A percentile compares a stretch with the other conserved stretches of the same genome.
Evolutionary conservation across 768 basidiomycete species (phyloP).

Genomic region (Paxillus involutus): DNA sequence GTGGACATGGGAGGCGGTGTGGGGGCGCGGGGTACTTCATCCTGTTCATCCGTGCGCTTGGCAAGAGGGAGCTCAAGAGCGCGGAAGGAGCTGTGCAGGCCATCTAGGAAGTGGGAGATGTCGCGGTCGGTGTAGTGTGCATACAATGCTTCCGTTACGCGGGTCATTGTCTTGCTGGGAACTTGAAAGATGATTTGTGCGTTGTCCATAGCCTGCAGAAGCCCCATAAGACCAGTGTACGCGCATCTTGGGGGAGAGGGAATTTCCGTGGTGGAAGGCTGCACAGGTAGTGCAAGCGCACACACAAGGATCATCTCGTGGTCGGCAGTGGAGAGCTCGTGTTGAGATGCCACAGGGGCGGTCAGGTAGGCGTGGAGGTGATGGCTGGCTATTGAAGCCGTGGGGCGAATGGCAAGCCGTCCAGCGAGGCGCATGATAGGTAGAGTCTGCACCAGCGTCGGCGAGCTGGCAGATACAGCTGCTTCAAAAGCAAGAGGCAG

Average conservation of each 20-base stretch:
- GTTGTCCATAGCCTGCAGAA: constrained; percentile 42
- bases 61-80: constrained; percentile 20
- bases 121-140: constrained; percentile 14
- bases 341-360: constrained; percentile 28
- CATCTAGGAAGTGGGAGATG: constrained; percentile 23
- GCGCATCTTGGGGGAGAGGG: constrained; percentile 25
- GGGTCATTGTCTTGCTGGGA: constrained; percentile 18
- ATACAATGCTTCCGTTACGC: constrained; percentile 26
- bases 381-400: constrained; percentile 35
- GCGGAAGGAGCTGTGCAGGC: constrained; percentile 16
- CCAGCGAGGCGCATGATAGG: constrained; percentile 31
- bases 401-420: constrained; percentile 33
- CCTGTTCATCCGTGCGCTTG: constrained; percentile 11
- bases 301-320: constrained; percentile 46
- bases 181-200: constrained; percentile 31
- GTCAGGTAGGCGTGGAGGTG: constrained; percentile 47
- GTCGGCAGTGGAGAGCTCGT: constrained; percentile 37
- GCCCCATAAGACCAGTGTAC: constrained; percentile 40
- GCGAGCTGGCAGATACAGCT: background rate
- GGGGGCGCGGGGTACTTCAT: constrained; percentile 1
- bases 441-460: constrained; percentile 8
- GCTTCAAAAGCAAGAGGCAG: constrained; percentile 19
- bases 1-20: constrained; percentile 8
- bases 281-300: constrained; percentile 31
- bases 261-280: constrained; percentile 4